Evolutionary conservation across 306 rosid species (phyloP).

Genomic region (Canavalia gladiata): DNA sequence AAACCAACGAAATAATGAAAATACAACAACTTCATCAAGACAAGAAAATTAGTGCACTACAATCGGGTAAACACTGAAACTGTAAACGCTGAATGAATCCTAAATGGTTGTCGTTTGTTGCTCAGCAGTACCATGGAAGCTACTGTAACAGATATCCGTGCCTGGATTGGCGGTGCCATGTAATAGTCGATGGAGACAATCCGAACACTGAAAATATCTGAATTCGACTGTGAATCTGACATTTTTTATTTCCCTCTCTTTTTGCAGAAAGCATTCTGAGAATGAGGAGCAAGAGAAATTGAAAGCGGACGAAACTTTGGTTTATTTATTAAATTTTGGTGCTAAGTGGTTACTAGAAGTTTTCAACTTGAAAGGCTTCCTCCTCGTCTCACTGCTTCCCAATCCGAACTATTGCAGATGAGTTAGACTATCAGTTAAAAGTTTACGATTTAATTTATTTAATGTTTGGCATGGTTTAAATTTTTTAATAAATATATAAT

Average conservation of each 20-base stretch:
- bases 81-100: conserved; percentile 38
- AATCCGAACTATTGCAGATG: too few species aligned
- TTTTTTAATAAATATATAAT: too few species aligned
- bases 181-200: conserved; percentile 82
- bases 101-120: conserved; percentile 30
- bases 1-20: conserved; percentile 10
- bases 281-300: neutral
- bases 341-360: conserved; percentile 7
- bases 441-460: too few species aligned
- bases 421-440: too few species aligned
- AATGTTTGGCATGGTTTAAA: too few species aligned
- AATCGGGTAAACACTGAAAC: neutral
- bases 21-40: conserved; percentile 1
- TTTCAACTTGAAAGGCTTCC: conserved; percentile 9
- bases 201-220: conserved; percentile 72
- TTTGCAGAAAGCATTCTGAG: neutral
- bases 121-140: conserved; percentile 76
- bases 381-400: neutral
- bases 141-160: conserved; percentile 77
- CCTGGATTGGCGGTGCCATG: conserved; percentile 79
- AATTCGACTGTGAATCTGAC: conserved; percentile 53
- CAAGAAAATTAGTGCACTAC: neutral
- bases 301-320: neutral
- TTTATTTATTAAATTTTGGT: conserved; percentile 9
- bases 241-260: conserved; percentile 5